Base-by-base conservation (phyloP, 2,329 filamentous ascomycete genomes). In the Teratosphaeria gauchensis region DNA sequence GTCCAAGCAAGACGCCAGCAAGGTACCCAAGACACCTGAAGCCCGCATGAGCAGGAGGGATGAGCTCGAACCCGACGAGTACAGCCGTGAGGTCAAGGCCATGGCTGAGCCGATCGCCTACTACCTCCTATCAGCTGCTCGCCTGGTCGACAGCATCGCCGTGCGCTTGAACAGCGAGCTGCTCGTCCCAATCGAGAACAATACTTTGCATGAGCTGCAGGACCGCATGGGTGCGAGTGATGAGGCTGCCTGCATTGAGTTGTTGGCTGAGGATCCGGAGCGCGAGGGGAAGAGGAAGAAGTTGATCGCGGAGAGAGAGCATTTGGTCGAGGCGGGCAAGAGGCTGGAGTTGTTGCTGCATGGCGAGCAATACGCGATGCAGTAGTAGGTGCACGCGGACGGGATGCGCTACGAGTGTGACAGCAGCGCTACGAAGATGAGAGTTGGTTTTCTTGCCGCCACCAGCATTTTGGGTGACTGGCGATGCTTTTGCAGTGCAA, bases 101-200 rank as follows among this genome's bases (percentile, higher is more conserved):
- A 81, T 87, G 0, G 78, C 84, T 0, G 83, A 84, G 3, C 79
- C 89, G 52, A 77, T 85, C 0, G 86, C 82, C 0, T 91, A 90
- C 69, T 91, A 91, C 67, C 78, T 82, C 53, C 80, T 86, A 4
- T 86, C 88, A 0, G 81, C 83, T 0, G 74, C 78, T 35, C 80
- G 87, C 1, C 87, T 90, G 64, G 77, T 84, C 0, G 87, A 91
- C 31, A 68, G 68, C 0, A 66, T 81, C 4, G 73, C 58, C 2
- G 59, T 56, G 28, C 59, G 62, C 12, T 32, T 71, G 11, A 64
- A 70, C 33, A 58, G 31, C 21, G 63, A 63, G 4, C 52, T 72
- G 28, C 54, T 67, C 30, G 11, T 58, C 1, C 58, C 58, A 16
- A 59, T 66, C 14, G 58, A 64, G 46, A 32, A 53, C 9, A 53